Evolutionary conservation across 2,329 filamentous ascomycete genomes (phyloP).

Genomic region (Fusarium sp.): DNA sequence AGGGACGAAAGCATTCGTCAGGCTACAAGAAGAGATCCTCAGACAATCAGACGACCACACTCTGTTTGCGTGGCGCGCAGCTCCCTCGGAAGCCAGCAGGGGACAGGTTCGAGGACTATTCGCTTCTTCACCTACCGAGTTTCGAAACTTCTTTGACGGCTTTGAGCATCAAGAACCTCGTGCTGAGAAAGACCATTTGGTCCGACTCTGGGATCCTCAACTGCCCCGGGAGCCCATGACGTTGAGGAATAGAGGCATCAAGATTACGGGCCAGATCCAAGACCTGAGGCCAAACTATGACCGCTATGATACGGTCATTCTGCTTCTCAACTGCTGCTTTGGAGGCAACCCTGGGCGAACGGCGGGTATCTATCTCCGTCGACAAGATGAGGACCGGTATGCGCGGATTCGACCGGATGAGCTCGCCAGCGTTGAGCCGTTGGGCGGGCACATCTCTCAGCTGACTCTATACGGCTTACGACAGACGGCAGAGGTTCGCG

Average conservation of each 20-base stretch:
- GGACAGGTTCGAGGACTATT: conserved; percentile 1
- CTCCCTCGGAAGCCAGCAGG: neutral
- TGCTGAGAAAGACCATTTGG: conserved; percentile 1
- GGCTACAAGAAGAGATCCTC: conserved; percentile 30
- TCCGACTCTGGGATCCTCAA: conserved; percentile 1
- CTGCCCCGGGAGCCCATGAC: neutral
- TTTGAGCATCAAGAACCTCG: neutral
- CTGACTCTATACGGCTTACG: neutral
- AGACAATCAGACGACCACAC: conserved; percentile 24
- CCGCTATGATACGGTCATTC: neutral
- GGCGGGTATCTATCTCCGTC: conserved; percentile 8
- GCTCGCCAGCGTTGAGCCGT: neutral
- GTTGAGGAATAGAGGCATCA: conserved; percentile 3
- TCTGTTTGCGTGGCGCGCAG: conserved; percentile 23
- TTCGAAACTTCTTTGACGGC: conserved; percentile 1
- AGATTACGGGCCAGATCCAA: conserved; percentile 2
- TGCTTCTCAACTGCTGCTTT: conserved; percentile 11
- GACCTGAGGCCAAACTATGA: conserved; percentile 4
- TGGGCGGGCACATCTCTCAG: neutral
- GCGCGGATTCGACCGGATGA: conserved; percentile 6
- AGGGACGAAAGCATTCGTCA: conserved; percentile 8
- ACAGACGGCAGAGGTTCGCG: neutral
- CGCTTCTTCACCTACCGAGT: conserved; percentile 3
- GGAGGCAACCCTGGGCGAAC: conserved; percentile 7
- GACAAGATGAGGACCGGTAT: conserved; percentile 9